Conservation (phyloP, 164 flowering plant species). For the Paratinospora sagittata region DNA sequence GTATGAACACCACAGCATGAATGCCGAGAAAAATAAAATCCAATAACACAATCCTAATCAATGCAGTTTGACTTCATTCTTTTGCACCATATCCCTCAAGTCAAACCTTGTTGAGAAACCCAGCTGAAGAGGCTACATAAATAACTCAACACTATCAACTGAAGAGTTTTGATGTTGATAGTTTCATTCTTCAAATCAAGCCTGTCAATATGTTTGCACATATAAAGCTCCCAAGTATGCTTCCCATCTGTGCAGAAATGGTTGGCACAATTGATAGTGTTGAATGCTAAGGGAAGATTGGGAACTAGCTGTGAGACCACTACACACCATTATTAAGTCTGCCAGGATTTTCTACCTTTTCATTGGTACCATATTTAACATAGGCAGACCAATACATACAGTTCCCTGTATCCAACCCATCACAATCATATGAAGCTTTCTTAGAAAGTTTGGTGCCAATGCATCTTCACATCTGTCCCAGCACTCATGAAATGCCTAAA, state of each 20-base stretch:
- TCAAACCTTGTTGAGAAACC: neutral
- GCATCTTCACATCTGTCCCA: neutral
- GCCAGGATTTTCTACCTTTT: neutral
- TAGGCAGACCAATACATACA: neutral
- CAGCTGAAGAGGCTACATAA: neutral
- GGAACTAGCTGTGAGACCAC: neutral
- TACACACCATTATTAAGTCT: neutral
- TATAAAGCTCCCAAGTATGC: neutral
- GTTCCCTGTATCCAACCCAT: neutral
- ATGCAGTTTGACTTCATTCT: neutral
- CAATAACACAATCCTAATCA: neutral
- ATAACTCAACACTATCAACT: neutral
- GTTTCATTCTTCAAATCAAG: neutral
- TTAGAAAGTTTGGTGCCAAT: neutral
- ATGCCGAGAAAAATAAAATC: neutral
- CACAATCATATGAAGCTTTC: neutral
- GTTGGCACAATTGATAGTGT: neutral
- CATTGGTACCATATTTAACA: neutral
- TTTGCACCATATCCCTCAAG: neutral
- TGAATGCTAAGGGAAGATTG: neutral
- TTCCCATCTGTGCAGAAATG: neutral
- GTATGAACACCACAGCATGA: too few relatives aligned
- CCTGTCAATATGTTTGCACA: neutral
- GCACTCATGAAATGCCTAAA: neutral
- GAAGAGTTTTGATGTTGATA: neutral